phyloP scores from a whole-genome alignment of 768 basidiomycete genomes.

The Podaxis mareebaensis region DNA sequence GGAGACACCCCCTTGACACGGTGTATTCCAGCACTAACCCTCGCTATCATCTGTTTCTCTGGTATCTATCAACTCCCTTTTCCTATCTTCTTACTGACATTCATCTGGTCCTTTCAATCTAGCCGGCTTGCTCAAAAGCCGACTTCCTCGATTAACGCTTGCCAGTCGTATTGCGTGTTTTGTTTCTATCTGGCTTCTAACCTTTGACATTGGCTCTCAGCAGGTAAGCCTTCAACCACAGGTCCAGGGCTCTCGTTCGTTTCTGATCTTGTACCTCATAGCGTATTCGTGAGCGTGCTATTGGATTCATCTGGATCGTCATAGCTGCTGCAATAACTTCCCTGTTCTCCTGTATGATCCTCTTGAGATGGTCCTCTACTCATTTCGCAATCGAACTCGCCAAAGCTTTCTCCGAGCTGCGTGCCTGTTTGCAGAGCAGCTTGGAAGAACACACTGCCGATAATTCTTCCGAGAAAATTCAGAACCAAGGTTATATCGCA shows the following conservation, averaged over 20 bases:
- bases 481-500: conserved; percentile 8
- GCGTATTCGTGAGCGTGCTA: conserved; percentile 28
- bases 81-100: neutral
- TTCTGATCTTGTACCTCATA: conserved; percentile 1
- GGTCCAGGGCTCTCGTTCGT: neutral
- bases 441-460: conserved; percentile 20
- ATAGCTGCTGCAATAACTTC: conserved; percentile 37
- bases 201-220: conserved; percentile 32
- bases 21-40: conserved; percentile 40
- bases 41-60: conserved; percentile 37
- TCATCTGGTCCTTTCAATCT: neutral
- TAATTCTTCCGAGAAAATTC: neutral
- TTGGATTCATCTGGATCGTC: conserved; percentile 42
- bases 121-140: conserved; percentile 39
- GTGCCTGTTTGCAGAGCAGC: conserved; percentile 32
- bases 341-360: conserved; percentile 35
- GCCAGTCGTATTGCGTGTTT: conserved; percentile 48
- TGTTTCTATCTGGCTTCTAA: conserved; percentile 47
- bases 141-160: conserved; percentile 42
- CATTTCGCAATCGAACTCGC: conserved; percentile 42
- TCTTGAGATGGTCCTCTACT: conserved; percentile 43
- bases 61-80: conserved; percentile 25
- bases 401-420: conserved; percentile 33
- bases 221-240: conserved; percentile 27
- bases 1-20: conserved; percentile 30